A percentile compares a stretch with the other conserved stretches of the same genome.
phyloP scores from a whole-genome alignment of 2,329 filamentous ascomycete species.

The Colletotrichum tamarilloi region DNA sequence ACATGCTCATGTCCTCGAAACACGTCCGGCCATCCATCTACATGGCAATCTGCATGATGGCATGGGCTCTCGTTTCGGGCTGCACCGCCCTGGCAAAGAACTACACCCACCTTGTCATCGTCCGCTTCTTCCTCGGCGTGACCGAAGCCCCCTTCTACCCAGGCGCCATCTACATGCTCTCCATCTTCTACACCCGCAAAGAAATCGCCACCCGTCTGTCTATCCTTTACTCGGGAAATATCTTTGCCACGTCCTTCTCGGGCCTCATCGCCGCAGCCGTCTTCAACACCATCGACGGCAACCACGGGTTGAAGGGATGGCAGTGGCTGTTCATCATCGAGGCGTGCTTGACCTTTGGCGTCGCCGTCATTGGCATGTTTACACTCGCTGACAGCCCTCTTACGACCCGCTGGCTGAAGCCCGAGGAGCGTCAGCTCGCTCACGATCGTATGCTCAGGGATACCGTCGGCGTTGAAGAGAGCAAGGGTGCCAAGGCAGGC shows the following conservation, averaged over 20 bases:
- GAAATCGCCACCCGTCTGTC: conserved; percentile 55
- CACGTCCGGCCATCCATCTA: conserved; percentile 46
- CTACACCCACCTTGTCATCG: conserved; percentile 54
- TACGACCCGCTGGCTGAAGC: conserved; percentile 48
- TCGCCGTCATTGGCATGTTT: conserved; percentile 46
- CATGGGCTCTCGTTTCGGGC: conserved; percentile 54
- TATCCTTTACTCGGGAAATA: conserved; percentile 56
- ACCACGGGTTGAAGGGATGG: conserved; percentile 43
- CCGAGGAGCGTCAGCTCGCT: conserved; percentile 53
- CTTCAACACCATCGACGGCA: conserved; percentile 46
- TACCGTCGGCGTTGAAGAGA: conserved; percentile 44
- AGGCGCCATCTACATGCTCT: conserved; percentile 53
- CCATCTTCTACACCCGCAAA: conserved; percentile 66
- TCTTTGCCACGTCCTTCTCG: conserved; percentile 50
- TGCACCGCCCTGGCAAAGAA: conserved; percentile 54
- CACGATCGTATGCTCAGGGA: conserved; percentile 50
- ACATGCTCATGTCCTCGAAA: conserved; percentile 54
- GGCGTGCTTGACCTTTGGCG: conserved; percentile 42
- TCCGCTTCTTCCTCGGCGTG: conserved; percentile 55
- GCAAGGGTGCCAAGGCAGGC: conserved; percentile 49
- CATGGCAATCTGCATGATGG: conserved; percentile 48
- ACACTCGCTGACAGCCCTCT: conserved; percentile 51
- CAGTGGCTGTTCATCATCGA: conserved; percentile 49
- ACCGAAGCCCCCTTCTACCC: conserved; percentile 53
- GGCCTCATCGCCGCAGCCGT: conserved; percentile 57